phyloP scores from a whole-genome alignment of 805 yeast genomes.

The Naumovozyma baii region DNA sequence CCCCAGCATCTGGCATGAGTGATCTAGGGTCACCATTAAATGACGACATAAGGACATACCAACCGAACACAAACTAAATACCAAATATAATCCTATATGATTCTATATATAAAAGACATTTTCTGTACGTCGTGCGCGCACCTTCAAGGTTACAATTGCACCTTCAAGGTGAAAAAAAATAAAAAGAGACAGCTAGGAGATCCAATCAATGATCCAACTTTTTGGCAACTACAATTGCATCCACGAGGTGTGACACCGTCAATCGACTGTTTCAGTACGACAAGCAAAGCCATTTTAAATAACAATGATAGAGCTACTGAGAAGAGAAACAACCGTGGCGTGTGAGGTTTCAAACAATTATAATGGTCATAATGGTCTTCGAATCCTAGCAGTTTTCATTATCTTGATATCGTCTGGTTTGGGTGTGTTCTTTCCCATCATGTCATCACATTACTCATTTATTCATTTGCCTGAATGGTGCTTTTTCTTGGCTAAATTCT shows the following conservation, averaged over 20 bases:
- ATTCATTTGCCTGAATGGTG: slow-evolving; percentile 51
- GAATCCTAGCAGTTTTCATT: slow-evolving; percentile 57
- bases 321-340: slow-evolving; percentile 17
- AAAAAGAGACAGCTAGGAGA: no score
- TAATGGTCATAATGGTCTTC: slow-evolving; percentile 32
- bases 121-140: no score
- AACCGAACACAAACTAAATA: neutral
- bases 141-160: neutral
- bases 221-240: no score
- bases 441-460: slow-evolving; percentile 49
- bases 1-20: slow-evolving; percentile 9
- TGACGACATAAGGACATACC: neutral
- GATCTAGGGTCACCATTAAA: slow-evolving; percentile 16
- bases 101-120: neutral
- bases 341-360: slow-evolving; percentile 39
- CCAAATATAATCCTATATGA: no score
- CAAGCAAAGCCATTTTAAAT: no score
- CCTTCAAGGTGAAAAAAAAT: neutral
- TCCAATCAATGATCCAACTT: no score
- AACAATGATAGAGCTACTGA: slow-evolving; percentile 3
- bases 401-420: slow-evolving; percentile 46
- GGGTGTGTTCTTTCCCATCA: slow-evolving; percentile 54
- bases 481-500: slow-evolving; percentile 56
- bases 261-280: no score
- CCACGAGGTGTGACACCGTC: no score